Evolutionary conservation across 169 alveolate genomes (phyloP), one percentile per base, ranked within the genome.

Genomic region (Plasmodium fragile): DNA sequence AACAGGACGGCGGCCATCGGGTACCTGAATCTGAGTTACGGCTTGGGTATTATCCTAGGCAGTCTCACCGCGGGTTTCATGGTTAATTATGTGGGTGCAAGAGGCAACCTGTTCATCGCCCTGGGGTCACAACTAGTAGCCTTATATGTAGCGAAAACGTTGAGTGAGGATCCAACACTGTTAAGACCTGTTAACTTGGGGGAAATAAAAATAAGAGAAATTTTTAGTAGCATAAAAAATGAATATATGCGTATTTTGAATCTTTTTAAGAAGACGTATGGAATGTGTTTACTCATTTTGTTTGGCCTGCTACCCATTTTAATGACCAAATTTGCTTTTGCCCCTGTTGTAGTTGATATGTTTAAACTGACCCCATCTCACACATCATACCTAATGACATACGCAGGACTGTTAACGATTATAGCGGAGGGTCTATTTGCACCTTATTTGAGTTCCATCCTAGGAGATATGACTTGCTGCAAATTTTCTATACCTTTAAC

Each of bases 331-430:
- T 85, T 69, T 53, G 93, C 93, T 6, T 85, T 85, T 43, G 93
- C 93, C 25, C 93, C 93, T 4, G 93, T 85, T 0, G 87, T 85
- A 30, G 93, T 85, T 3, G 93, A 85, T 73, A 85, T 85, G 93
- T 85, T 85, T 18, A 85, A 85, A 25, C 75, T 85, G 39, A 85
- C 93, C n/a, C 93, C 93, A 28, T 73, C 93, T 8, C 93, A 85
- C 3, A 85, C 93, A 45, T 85, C 93, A 8, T 85, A 85, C 80
- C 45, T 85, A 13, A 85, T 85, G 93, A 85, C 93, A 0, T 85
- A 85, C 75, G 93, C 93, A 73, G 93, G 93, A 32, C 34, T 85
- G 8, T 1, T 85, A 53, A 85, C 93, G 11, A 85, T 85, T 2
- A 73, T 85, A 4, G 93, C 93, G 25, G 93, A 85, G 59, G 93